phyloP scores from a whole-genome alignment of 805 yeast species.

The Metschnikowia noctiluminum region DNA sequence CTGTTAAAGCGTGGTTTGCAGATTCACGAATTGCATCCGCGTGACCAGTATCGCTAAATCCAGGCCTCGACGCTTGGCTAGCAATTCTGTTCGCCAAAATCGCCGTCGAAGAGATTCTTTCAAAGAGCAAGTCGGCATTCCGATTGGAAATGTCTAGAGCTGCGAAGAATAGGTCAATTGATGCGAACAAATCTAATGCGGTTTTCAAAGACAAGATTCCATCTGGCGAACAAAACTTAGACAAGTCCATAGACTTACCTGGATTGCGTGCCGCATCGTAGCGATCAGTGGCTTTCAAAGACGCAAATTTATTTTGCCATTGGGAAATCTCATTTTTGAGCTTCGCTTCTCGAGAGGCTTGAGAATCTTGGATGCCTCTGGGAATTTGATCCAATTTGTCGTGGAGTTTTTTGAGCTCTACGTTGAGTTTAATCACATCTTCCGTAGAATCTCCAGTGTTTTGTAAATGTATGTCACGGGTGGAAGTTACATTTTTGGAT shows the following conservation, averaged over 20 bases:
- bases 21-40: slow-evolving; percentile 57
- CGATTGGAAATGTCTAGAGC: slow-evolving; percentile 26
- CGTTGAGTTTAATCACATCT: slow-evolving; percentile 10
- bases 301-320: slow-evolving; percentile 53
- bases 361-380: slow-evolving; percentile 7
- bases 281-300: slow-evolving; percentile 37
- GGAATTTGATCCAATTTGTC: slow-evolving; percentile 30
- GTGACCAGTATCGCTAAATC: slow-evolving; percentile 18
- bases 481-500: background rate
- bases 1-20: slow-evolving; percentile 69
- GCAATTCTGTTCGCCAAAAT: slow-evolving; percentile 43
- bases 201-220: slow-evolving; percentile 48
- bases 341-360: slow-evolving; percentile 10
- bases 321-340: slow-evolving; percentile 33
- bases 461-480: background rate
- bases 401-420: slow-evolving; percentile 23
- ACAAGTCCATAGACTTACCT: slow-evolving; percentile 24
- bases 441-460: background rate
- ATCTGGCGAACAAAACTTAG: slow-evolving; percentile 26
- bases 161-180: slow-evolving; percentile 44
- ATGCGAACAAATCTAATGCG: slow-evolving; percentile 45
- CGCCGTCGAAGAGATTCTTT: slow-evolving; percentile 48
- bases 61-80: slow-evolving; percentile 27
- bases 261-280: slow-evolving; percentile 20
- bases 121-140: slow-evolving; percentile 45